These are phyloP conservation scores for Dactylellina drechsleri DNA, from an alignment of 2,329 filamentous ascomycete genomes.

Conservation along the genomic window DNA sequence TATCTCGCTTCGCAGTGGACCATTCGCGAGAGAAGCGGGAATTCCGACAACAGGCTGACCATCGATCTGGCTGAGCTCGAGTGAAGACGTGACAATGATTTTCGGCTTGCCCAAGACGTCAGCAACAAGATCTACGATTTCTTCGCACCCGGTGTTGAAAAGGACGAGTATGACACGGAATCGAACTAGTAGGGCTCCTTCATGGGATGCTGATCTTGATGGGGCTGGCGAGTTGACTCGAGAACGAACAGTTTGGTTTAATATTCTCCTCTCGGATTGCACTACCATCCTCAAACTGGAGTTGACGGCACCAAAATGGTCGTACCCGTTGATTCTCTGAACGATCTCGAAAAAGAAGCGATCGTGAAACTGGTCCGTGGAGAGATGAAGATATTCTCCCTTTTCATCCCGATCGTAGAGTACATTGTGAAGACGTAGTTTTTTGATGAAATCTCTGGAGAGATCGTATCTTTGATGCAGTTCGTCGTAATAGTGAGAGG, in stretches of 20 bases:
- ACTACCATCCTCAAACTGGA: conserved; percentile 51
- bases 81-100: conserved; percentile 69
- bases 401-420: conserved; percentile 56
- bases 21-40: conserved; percentile 36
- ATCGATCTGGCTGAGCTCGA: conserved; percentile 61
- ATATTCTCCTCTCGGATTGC: conserved; percentile 51
- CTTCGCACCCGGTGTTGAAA: conserved; percentile 76
- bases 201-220: conserved; percentile 46
- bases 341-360: conserved; percentile 56
- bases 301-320: conserved; percentile 55
- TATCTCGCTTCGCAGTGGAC: conserved; percentile 69
- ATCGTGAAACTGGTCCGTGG: conserved; percentile 55
- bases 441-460: conserved; percentile 53
- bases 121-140: conserved; percentile 78
- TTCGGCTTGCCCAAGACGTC: conserved; percentile 81
- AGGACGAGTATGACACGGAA: conserved; percentile 69
- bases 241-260: conserved; percentile 51
- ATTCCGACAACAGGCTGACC: conserved; percentile 41
- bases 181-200: conserved; percentile 41
- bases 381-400: conserved; percentile 55
- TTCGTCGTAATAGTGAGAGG: conserved; percentile 55
- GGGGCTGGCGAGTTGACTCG: conserved; percentile 50
- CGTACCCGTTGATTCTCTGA: conserved; percentile 54
- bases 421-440: conserved; percentile 50
- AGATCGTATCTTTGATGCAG: conserved; percentile 55